Base-by-base conservation (phyloP, 2,329 filamentous ascomycete species). In the Parafenestella ontariensis region DNA sequence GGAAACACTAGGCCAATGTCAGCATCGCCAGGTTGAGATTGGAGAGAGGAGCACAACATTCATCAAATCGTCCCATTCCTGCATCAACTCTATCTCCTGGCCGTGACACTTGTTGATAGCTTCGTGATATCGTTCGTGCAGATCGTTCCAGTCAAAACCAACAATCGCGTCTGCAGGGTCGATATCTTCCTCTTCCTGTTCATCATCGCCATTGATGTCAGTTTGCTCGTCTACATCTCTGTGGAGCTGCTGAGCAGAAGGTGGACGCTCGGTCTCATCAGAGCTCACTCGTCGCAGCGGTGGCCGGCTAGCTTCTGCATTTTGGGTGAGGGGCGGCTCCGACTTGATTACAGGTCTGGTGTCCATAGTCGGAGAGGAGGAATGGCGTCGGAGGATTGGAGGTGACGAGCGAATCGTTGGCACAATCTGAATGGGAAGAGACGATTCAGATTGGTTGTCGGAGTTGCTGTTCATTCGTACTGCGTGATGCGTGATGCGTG, bases 111-210 rank as follows among this genome's bases (percentile, higher is more conserved):
- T 81, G 13, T 80, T 76, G 65, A 96, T 84, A 17, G 86, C 86
- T 47, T 83, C 78, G 54, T 88, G 82, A 64, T 92, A 96, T 37
- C 86, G 85, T 1, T 79, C 70, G 73, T 92, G 83, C 28, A 96
- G 87, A n/a, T 88, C 83, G 2, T 87, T 80, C 92, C 92, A 96
- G 75, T 93, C 86, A 67, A 90, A 92, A 68, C 77, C 49, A 41
- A 78, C 76, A 56, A 91, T 67, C 24, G 53, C 49, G 8, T 67
- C 56, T 5, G 66, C 68, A 8, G 73, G 71, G 21, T 73, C 69
- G 15, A 48, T 28, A 9, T 69, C 63, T 5, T 68, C 62, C 1
- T 65, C 52, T n/a, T 62, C 59, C 13, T 41, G 41, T 11, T 51
- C 52, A 13, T 54, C 52, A 6, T 56, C 52, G 23, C 54, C 47